These are phyloP conservation scores for Fusarium musae DNA, from an alignment of 2,329 filamentous ascomycete genomes.

Conservation along the genomic window DNA sequence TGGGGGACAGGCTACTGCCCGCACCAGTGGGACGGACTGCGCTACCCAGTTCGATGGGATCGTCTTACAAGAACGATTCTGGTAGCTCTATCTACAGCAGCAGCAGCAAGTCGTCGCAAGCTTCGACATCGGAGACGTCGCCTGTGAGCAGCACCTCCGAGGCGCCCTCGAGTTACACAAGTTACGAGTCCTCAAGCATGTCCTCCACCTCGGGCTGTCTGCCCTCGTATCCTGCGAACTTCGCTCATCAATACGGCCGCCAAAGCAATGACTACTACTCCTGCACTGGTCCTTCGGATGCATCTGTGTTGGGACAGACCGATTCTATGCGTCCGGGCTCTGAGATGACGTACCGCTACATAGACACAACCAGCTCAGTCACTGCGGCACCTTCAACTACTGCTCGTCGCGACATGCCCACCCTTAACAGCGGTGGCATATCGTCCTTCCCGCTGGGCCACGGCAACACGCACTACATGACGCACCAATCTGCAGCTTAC, in stretches of 20 bases:
- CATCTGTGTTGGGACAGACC: slow-evolving; percentile 16
- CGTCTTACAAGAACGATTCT: slow-evolving; percentile 44
- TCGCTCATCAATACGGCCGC: slow-evolving; percentile 29
- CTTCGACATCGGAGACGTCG: slow-evolving; percentile 30
- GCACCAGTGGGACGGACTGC: slow-evolving; percentile 26
- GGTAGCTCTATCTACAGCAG: slow-evolving; percentile 40
- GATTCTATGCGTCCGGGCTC: slow-evolving; percentile 25
- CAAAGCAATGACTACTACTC: slow-evolving; percentile 36
- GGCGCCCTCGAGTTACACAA: slow-evolving; percentile 37
- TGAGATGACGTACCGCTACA: slow-evolving; percentile 48
- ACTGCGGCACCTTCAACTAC: slow-evolving; percentile 10
- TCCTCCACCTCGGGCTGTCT: slow-evolving; percentile 25
- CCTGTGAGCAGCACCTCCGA: slow-evolving; percentile 39
- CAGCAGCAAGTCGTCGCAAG: slow-evolving; percentile 32
- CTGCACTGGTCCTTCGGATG: slow-evolving; percentile 26
- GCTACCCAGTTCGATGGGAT: slow-evolving; percentile 33
- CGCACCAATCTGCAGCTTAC: slow-evolving; percentile 33
- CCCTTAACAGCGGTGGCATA: slow-evolving; percentile 11
- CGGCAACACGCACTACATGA: slow-evolving; percentile 12
- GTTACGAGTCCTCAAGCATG: slow-evolving; percentile 41
- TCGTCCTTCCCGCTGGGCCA: slow-evolving; percentile 26
- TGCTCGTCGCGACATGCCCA: slow-evolving; percentile 28
- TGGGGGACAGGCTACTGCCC: slow-evolving; percentile 38
- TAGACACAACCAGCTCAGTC: slow-evolving; percentile 42
- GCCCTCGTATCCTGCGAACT: slow-evolving; percentile 31